These are phyloP conservation scores for Globisporangium alternatum DNA, from an alignment of 352 stramenopile species.

Conservation along the genomic window DNA sequence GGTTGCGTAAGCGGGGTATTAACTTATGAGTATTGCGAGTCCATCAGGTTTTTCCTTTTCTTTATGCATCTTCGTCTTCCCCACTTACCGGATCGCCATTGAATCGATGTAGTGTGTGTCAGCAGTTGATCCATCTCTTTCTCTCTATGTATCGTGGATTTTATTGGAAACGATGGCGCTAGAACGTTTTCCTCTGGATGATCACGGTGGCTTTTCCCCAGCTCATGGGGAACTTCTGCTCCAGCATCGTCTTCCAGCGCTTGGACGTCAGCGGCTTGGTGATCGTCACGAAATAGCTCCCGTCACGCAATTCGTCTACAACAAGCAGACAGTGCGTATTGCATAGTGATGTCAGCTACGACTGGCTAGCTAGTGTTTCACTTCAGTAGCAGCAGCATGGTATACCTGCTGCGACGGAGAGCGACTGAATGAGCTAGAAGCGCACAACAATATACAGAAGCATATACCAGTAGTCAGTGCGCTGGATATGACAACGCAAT, in stretches of 20 bases:
- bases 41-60: too few relatives aligned
- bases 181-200: slow-evolving; percentile 63
- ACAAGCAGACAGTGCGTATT: neutral
- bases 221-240: slow-evolving; percentile 67
- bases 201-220: slow-evolving; percentile 62
- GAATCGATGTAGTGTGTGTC: neutral
- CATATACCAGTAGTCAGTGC: neutral
- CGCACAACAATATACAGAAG: neutral
- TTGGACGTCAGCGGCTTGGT: slow-evolving; percentile 57
- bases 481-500: too few relatives aligned
- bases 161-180: neutral
- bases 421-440: slow-evolving; percentile 29
- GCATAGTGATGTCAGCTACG: neutral
- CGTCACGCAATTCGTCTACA: slow-evolving; percentile 39
- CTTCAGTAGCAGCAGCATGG: neutral
- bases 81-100: neutral
- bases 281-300: slow-evolving; percentile 58
- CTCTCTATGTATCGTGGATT: neutral
- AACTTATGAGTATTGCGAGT: neutral
- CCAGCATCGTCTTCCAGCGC: slow-evolving; percentile 53
- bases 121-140: neutral
- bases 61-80: too few relatives aligned
- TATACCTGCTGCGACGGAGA: slow-evolving; percentile 19
- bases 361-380: too few relatives aligned
- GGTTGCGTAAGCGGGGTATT: neutral